Evolutionary conservation across 129 eudicot species (phyloP).

Genomic region (Escallonia rubra): DNA sequence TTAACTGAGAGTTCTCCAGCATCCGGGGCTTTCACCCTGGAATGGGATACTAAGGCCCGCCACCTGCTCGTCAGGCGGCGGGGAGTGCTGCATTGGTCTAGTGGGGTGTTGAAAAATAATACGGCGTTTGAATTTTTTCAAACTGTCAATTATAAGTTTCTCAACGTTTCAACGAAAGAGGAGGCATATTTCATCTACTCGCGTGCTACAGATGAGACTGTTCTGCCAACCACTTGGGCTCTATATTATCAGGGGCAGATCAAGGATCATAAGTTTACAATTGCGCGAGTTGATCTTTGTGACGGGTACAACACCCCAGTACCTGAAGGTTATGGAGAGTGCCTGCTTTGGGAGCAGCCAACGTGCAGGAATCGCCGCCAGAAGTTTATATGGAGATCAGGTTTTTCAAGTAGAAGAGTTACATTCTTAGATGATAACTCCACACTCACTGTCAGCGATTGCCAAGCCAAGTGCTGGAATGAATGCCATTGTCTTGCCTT

Average conservation of each 20-base stretch:
- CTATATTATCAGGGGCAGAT: too few relatives aligned
- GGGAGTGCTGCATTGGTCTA: conserved; percentile 22
- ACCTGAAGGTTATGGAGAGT: too few relatives aligned
- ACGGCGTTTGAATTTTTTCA: background rate
- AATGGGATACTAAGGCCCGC: conserved; percentile 17
- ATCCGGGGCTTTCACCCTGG: conserved; percentile 30
- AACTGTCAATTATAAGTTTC: conserved; percentile 1
- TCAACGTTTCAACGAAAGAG: conserved; percentile 19
- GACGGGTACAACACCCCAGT: too few relatives aligned
- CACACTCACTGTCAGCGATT: conserved; percentile 39
- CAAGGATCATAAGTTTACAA: too few relatives aligned
- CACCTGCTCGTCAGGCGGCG: conserved; percentile 30
- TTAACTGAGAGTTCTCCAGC: conserved; percentile 16
- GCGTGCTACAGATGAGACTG: too few relatives aligned
- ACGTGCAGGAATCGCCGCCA: too few relatives aligned
- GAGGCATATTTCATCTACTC: conserved; percentile 29
- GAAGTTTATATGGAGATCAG: conserved; percentile 3
- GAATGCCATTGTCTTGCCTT: too few relatives aligned
- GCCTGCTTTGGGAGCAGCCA: too few relatives aligned
- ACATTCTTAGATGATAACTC: conserved; percentile 10
- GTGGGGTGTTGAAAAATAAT: conserved; percentile 36
- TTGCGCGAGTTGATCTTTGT: too few relatives aligned
- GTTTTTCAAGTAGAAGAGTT: background rate
- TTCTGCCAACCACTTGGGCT: too few relatives aligned
- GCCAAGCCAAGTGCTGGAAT: conserved; percentile 40